Percentiles rank a stretch among this genome's conserved stretches.
phyloP scores from a whole-genome alignment of 306 rosid species.

The Medicago lupulina region DNA sequence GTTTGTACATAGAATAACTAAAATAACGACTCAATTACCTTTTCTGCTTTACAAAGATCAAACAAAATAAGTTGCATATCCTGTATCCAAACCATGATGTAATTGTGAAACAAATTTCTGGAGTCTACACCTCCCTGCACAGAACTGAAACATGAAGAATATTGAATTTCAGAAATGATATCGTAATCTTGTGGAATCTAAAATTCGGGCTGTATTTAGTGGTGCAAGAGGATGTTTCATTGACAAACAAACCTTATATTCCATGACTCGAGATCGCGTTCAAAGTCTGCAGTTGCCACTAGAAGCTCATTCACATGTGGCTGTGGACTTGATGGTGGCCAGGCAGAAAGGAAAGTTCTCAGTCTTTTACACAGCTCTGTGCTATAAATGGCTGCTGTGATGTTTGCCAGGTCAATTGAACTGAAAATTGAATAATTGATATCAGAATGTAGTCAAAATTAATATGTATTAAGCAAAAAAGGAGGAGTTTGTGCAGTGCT shows the following conservation, averaged over 20 bases:
- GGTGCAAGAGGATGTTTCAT: slow-evolving; percentile 29
- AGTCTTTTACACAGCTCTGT: slow-evolving; percentile 80
- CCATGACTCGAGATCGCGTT: slow-evolving; percentile 90
- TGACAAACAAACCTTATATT: slow-evolving; percentile 78
- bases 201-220: background rate
- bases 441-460: slow-evolving; percentile 44
- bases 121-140: slow-evolving; percentile 86
- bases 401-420: slow-evolving; percentile 83
- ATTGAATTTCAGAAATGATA: slow-evolving; percentile 36
- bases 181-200: slow-evolving; percentile 5
- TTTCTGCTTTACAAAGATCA: slow-evolving; percentile 92
- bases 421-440: slow-evolving; percentile 59
- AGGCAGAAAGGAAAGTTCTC: slow-evolving; percentile 79
- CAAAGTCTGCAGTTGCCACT: slow-evolving; percentile 84
- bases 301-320: slow-evolving; percentile 84
- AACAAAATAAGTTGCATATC: slow-evolving; percentile 87
- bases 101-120: slow-evolving; percentile 81
- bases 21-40: slow-evolving; percentile 55
- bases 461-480: slow-evolving; percentile 6
- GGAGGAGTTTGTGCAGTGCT: slow-evolving; percentile 1
- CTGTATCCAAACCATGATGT: slow-evolving; percentile 93
- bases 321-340: slow-evolving; percentile 94
- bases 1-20: slow-evolving; percentile 32
- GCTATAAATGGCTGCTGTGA: slow-evolving; percentile 93
- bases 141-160: slow-evolving; percentile 54